Base-by-base conservation (phyloP, 1,139 yeast species). In the Taiozyma sp. region DNA sequence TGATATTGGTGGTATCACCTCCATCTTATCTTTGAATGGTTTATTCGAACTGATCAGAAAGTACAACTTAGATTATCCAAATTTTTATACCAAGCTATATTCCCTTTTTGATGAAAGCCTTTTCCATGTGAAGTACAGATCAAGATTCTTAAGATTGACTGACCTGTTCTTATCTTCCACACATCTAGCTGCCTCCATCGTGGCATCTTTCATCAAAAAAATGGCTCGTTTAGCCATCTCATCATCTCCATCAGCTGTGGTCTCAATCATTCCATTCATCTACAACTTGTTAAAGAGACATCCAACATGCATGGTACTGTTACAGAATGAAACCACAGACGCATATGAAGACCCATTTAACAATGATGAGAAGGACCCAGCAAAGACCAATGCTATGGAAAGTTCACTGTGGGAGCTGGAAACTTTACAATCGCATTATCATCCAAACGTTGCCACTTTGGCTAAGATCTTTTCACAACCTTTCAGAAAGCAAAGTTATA, bases 391-490 rank as follows among this genome's bases (percentile, higher is more conserved):
- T 32, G 98, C 99, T 2, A 73, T 91, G 43, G 84, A 79, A 8
- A 87, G 96, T 2, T 90, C 98, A 0, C 69, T 91, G 45, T 93
- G 99, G 99, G 99, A 93, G 67, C 66, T 93, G 52, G 89, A 87
- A 55, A 76, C 95, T 0, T 70, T 88, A 53, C 82, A 85, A 75
- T 70, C 79, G n/a, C 99, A 93, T 67, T 93, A 89, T 64, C 98
- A 93, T 68, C 98, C 99, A 11, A 93, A 93, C 62, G 88, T 95
- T 22, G 93, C 97, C 2, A 87, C 97, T 0, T 73, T 93, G 60
- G 97, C 97, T 13, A 85, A 82, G 64, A 88, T 93, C 42, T 86
- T 88, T 65, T 77, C 83, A 24, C 97, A 93, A 66, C 97, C 97
- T 4, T 91, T 93, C 70, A 81, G 85, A 63, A 95, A 93, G 67